Conservation (phyloP, 352 stramenopile species). For the Phytophthora hibernalis region DNA sequence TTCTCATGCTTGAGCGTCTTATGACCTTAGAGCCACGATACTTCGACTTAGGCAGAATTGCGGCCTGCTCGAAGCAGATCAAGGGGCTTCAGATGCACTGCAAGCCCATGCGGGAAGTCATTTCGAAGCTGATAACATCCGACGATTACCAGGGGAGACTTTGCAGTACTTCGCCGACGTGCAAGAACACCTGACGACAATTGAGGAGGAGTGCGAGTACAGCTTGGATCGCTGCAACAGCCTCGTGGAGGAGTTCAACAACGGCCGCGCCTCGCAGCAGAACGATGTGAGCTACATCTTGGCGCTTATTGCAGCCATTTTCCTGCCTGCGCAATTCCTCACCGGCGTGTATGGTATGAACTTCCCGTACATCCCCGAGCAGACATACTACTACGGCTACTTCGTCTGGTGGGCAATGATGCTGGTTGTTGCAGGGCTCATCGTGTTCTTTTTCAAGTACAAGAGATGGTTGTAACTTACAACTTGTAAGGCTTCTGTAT, state of each 20-base stretch:
- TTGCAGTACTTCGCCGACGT: conserved; percentile 81
- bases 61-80: conserved; percentile 66
- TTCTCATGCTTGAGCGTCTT: conserved; percentile 70
- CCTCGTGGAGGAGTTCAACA: conserved; percentile 72
- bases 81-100: conserved; percentile 72
- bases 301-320: conserved; percentile 78
- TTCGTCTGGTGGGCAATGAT: conserved; percentile 75
- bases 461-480: conserved; percentile 66
- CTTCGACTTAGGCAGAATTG: conserved; percentile 62
- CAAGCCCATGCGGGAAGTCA: conserved; percentile 65
- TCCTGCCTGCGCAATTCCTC: conserved; percentile 84
- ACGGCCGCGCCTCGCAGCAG: conserved; percentile 60
- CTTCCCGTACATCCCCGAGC: conserved; percentile 84
- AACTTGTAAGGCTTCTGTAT: conserved; percentile 15
- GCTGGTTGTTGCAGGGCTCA: conserved; percentile 44
- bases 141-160: conserved; percentile 75
- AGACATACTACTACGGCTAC: conserved; percentile 71
- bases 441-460: conserved; percentile 64
- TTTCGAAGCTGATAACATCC: conserved; percentile 64
- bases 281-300: conserved; percentile 80
- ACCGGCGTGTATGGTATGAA: conserved; percentile 90
- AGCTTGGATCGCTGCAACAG: conserved; percentile 68
- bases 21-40: conserved; percentile 51
- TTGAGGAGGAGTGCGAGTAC: conserved; percentile 78
- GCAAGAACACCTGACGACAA: conserved; percentile 78